phyloP scores from a whole-genome alignment of 1,284 basidiomycete genomes.

The Sanghuangporus weigelae region DNA sequence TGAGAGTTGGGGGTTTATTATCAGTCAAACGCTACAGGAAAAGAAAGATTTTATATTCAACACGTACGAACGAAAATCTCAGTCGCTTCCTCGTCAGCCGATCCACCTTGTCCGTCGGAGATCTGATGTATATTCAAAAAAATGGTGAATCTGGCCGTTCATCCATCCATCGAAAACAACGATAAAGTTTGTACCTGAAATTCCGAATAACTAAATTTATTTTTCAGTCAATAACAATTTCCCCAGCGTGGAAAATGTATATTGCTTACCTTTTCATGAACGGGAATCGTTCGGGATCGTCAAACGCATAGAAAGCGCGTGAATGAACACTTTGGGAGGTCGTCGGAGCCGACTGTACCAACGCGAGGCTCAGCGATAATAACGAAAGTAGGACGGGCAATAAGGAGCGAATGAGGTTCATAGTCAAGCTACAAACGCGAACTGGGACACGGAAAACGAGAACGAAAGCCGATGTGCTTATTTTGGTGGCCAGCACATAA shows the following conservation, averaged over 20 bases:
- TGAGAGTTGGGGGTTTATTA: neutral
- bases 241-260: neutral
- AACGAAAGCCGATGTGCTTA: no score
- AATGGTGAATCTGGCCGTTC: neutral
- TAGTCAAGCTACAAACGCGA: no score
- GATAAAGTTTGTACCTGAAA: conserved; percentile 2
- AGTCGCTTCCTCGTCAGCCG: conserved; percentile 10
- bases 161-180: neutral
- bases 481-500: no score
- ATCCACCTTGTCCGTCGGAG: conserved; percentile 14
- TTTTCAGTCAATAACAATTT: neutral
- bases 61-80: conserved; percentile 11
- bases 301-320: neutral
- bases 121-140: neutral
- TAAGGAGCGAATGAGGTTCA: no score
- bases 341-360: neutral
- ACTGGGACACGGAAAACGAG: no score
- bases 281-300: neutral
- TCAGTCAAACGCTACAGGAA: neutral
- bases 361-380: no score
- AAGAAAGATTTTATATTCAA: neutral
- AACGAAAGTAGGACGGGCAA: no score
- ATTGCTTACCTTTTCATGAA: neutral
- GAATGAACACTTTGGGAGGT: neutral
- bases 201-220: neutral